Evolutionary conservation across 768 basidiomycete genomes (phyloP).

Genomic region (Sporobolomyces phaffii): DNA sequence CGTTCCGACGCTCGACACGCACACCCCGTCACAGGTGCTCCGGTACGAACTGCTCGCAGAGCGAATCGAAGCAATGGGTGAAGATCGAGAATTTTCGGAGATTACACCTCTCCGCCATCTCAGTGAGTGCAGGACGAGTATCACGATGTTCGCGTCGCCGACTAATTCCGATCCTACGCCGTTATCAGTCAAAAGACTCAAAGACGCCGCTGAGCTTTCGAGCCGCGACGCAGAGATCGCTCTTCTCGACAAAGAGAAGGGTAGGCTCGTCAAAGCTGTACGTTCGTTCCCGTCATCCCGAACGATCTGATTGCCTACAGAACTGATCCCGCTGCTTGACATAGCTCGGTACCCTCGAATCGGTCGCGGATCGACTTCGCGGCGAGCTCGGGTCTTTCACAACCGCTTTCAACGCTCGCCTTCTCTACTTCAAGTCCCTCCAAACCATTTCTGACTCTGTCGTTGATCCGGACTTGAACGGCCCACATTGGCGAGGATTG

Average conservation of each 20-base stretch:
- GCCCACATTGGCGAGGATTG: slow-evolving; percentile 10
- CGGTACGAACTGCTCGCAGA: slow-evolving; percentile 36
- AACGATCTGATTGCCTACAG: too few species aligned
- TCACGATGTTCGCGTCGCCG: background rate
- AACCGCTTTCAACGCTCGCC: slow-evolving; percentile 31
- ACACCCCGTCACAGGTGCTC: slow-evolving; percentile 13
- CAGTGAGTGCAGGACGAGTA: too few species aligned
- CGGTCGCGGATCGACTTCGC: slow-evolving; percentile 27
- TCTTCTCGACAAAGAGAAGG: slow-evolving; percentile 27
- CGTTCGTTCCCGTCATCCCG: too few species aligned
- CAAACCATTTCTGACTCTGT: slow-evolving; percentile 38
- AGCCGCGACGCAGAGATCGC: slow-evolving; percentile 10
- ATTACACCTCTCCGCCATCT: slow-evolving; percentile 2
- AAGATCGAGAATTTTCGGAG: slow-evolving; percentile 23
- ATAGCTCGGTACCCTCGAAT: slow-evolving; percentile 24
- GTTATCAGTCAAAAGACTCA: slow-evolving; percentile 18
- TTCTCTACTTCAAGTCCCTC: slow-evolving; percentile 38
- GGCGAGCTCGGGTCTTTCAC: slow-evolving; percentile 19
- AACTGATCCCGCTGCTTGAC: background rate
- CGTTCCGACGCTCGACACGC: slow-evolving; percentile 18
- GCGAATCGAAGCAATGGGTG: slow-evolving; percentile 27
- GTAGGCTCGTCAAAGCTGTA: slow-evolving; percentile 5
- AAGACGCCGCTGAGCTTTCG: slow-evolving; percentile 16
- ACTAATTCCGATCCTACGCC: too few species aligned
- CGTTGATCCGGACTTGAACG: slow-evolving; percentile 16